These are phyloP conservation scores for Pseudogymnoascus sp. DNA, from an alignment of 2,329 filamentous ascomycete species.

Conservation along the genomic window DNA sequence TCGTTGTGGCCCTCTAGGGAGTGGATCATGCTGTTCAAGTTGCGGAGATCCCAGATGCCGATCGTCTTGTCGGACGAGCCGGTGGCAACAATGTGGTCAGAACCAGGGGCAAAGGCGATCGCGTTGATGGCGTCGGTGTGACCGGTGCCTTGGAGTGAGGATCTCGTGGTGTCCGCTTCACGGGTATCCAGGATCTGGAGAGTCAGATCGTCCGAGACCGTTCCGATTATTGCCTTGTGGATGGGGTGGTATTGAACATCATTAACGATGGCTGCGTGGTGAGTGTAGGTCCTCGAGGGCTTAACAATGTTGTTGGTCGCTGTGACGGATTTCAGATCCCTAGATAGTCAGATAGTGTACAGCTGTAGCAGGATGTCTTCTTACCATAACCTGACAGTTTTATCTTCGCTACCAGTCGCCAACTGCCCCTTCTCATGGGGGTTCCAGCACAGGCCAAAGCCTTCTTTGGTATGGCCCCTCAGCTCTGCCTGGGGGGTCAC, in stretches of 20 bases:
- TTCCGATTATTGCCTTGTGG: slow-evolving; percentile 77
- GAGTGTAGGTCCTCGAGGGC: slow-evolving; percentile 69
- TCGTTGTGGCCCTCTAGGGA: slow-evolving; percentile 82
- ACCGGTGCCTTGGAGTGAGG: slow-evolving; percentile 64
- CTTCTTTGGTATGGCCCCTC: slow-evolving; percentile 77
- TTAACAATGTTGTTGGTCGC: slow-evolving; percentile 63
- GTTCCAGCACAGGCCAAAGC: slow-evolving; percentile 90
- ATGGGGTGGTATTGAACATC: slow-evolving; percentile 94
- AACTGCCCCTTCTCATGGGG: slow-evolving; percentile 75
- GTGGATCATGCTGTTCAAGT: slow-evolving; percentile 84
- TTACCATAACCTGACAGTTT: slow-evolving; percentile 84
- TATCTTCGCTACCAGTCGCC: slow-evolving; percentile 85
- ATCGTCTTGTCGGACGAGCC: slow-evolving; percentile 94
- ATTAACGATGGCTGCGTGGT: slow-evolving; percentile 88
- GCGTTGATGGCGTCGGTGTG: slow-evolving; percentile 93
- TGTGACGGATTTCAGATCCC: slow-evolving; percentile 73
- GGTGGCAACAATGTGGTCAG: slow-evolving; percentile 85
- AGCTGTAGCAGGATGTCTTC: slow-evolving; percentile 21
- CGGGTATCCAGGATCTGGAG: slow-evolving; percentile 89
- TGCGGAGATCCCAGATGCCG: slow-evolving; percentile 89
- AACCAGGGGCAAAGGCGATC: slow-evolving; percentile 86
- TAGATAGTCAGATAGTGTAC: slow-evolving; percentile 28
- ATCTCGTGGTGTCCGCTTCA: slow-evolving; percentile 54
- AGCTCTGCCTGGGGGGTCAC: slow-evolving; percentile 80
- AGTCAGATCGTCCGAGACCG: slow-evolving; percentile 90